Evolutionary conservation across 139 green algal genomes (phyloP), one percentile per base, ranked within the genome.

Genomic region (Coccomyxa sp.): DNA sequence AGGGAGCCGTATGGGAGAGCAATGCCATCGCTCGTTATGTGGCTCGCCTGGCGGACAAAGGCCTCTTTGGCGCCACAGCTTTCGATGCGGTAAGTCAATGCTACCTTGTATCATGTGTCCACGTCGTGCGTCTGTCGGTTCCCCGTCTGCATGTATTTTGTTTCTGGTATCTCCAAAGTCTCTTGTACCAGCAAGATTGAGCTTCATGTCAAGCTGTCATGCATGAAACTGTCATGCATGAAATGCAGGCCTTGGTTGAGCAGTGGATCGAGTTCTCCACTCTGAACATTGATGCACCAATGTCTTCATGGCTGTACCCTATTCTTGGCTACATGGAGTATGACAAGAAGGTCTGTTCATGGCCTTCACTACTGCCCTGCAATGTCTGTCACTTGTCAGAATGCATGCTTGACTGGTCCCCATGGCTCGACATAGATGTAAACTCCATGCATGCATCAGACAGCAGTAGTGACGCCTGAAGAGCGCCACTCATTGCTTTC

Each of bases 1-100:
- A 89, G 67, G 85, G 89, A 13, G 74, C 75, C 76, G 84, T 94
- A 25, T 93, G 87, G 27, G 91, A 93, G 76, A 88, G 82, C 88
- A 94, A 94, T 78, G 90, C 91, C 58, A 94, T 94, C 66, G 91
- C 91, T 9, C 81, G 88, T 13, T 94, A 93, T 32, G 82, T 92
- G 31, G 85, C 86, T 14, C 71, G 85, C 28, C 13, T 76, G 45
- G 58, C 58, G 58, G 89, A 87, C 83, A 85, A 79, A 31, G 86
- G 84, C 18, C 80, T 91, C 10, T 87, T 86, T 76, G 88, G 88
- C 66, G 81, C 68, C 15, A 87, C 81, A 28, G 60, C 79, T 7
- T 67, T 88, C 4, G 86, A 89, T 11, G 38, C 58, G 74, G 87
- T 90, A 23, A 17, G 82, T 1, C 1, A 13, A 18, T 12, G 4